These are phyloP conservation scores for Floccularia luteovirens DNA, from an alignment of 768 basidiomycete species.

Conservation along the genomic window DNA sequence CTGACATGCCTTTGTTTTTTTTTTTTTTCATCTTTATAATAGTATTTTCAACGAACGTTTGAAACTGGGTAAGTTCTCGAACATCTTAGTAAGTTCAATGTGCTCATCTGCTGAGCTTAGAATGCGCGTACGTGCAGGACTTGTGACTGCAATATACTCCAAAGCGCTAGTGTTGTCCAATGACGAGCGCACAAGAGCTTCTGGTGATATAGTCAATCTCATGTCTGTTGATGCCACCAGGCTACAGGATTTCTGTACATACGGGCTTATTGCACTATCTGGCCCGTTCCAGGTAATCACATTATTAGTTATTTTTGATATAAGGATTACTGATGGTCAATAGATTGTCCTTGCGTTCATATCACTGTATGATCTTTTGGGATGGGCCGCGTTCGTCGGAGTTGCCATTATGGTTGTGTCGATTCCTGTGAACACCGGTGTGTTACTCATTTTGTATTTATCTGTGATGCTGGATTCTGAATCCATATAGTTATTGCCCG, in stretches of 20 bases:
- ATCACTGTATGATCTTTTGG: constrained; percentile 83
- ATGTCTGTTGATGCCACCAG: constrained; percentile 84
- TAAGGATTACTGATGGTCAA: neutral
- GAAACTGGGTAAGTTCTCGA: constrained; percentile 46
- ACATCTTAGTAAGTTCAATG: neutral
- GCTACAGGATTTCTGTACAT: constrained; percentile 75
- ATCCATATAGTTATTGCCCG: constrained; percentile 46
- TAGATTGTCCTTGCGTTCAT: constrained; percentile 85
- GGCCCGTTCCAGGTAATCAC: constrained; percentile 86
- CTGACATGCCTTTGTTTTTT: neutral
- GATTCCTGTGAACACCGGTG: constrained; percentile 63
- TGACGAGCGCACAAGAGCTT: constrained; percentile 72
- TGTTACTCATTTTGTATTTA: neutral
- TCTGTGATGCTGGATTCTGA: constrained; percentile 1
- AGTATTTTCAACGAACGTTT: constrained; percentile 84
- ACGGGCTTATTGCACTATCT: constrained; percentile 77
- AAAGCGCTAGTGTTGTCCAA: constrained; percentile 84
- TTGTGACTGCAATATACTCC: constrained; percentile 79
- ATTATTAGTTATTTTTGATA: too few relatives aligned
- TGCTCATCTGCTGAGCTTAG: constrained; percentile 17
- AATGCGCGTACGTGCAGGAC: constrained; percentile 90
- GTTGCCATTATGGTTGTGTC: constrained; percentile 85
- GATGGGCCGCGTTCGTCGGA: constrained; percentile 88
- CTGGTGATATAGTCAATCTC: constrained; percentile 91
- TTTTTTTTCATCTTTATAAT: neutral